Base-by-base conservation (phyloP, 345 rosid species). In the Iberis pinnata region DNA sequence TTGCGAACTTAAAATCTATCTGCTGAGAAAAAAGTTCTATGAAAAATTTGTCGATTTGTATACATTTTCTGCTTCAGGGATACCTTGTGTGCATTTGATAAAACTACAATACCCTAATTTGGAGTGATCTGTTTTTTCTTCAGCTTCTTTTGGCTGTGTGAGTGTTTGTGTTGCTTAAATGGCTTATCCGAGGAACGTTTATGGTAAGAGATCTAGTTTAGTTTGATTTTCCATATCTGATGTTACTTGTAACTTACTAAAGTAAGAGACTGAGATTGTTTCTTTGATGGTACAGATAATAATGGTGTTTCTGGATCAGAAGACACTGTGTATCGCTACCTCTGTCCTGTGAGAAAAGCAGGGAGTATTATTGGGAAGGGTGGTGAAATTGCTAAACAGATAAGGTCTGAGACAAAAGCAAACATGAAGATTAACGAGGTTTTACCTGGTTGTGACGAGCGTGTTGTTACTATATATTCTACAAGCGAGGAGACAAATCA, bases 311-410 rank as follows among this genome's bases (percentile, higher is more conserved):
- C 80, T 24, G 85, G 78, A 6, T 64, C 77, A 1, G 74, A 77
- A 33, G 92, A 84, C 52, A 76, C 88, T 1, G 83, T 78, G 8
- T 84, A 75, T 36, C 82, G 88, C 6, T 84, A 77, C 66, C 60
- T 84, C 44, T 84, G 88, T 20, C 88, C 82, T 7, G 71, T 70
- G 25, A 75, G 52, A 60, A 84, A 68, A 65, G 69, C 79, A 12
- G 92, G 88, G 14, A 78, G 88, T 70, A 72, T 80, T 48, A 84
- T 84, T 20, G 92, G 92, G 14, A 75, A 72, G 12, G 92, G 92
- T 11, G 93, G 88, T 45, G 93, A 81, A 38, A 81, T 84, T 26
- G 75, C 77, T 0, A 81, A 84, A 69, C 86, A 79, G 47, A 68
- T 84, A 44, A 69, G 93, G 78, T 61, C 70, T 5, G 88, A 84